phyloP scores from a whole-genome alignment of 2,329 filamentous ascomycete genomes.

The Aspergillus sp. region DNA sequence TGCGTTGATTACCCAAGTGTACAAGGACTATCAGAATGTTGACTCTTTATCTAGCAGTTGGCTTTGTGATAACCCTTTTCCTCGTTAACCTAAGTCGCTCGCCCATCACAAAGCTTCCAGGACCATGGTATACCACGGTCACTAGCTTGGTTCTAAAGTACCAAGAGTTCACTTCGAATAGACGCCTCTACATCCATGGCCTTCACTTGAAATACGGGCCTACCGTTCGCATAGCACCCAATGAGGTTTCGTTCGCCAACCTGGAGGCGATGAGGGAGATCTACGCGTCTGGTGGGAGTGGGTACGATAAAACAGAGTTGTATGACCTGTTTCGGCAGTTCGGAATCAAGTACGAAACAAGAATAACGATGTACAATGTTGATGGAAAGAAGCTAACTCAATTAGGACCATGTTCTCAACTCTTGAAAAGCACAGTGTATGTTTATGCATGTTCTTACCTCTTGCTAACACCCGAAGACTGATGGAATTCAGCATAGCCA shows the following conservation, averaged over 20 bases:
- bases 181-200: constrained; percentile 29
- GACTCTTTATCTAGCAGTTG: neutral
- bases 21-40: constrained; percentile 1
- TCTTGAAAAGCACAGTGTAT: constrained; percentile 13
- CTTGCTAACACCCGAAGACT: neutral
- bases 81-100: neutral
- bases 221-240: constrained; percentile 30
- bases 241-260: constrained; percentile 32
- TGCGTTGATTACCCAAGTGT: neutral
- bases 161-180: constrained; percentile 29
- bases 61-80: neutral
- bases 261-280: constrained; percentile 32
- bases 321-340: constrained; percentile 38
- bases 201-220: constrained; percentile 29
- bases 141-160: constrained; percentile 32
- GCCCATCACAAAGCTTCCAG: constrained; percentile 23
- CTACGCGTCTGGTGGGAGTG: constrained; percentile 34
- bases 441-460: neutral
- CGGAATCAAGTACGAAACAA: constrained; percentile 22
- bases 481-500: constrained; percentile 55
- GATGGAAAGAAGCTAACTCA: neutral
- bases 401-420: constrained; percentile 20
- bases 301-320: constrained; percentile 39
- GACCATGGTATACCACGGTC: constrained; percentile 29
- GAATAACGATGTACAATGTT: too few species aligned